These are phyloP conservation scores for Clitoria ternatea DNA, from an alignment of 306 rosid genomes.

Conservation along the genomic window DNA sequence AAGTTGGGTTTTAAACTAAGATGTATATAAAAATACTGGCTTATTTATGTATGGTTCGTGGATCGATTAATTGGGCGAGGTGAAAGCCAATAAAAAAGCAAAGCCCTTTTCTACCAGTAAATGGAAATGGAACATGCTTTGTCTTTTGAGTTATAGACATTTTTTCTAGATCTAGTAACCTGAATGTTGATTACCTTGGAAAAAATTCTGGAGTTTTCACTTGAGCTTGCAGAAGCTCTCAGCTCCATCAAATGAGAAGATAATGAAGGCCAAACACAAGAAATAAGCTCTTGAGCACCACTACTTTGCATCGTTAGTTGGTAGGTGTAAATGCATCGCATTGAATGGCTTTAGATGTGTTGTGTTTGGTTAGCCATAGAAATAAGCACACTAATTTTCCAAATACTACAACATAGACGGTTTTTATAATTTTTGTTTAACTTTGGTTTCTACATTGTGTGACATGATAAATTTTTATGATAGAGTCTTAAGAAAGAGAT, in stretches of 20 bases:
- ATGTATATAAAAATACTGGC: too few relatives aligned
- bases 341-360: too few relatives aligned
- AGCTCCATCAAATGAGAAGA: constrained; percentile 68
- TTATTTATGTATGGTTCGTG: too few relatives aligned
- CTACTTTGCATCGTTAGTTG: neutral
- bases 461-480: constrained; percentile 10
- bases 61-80: too few relatives aligned
- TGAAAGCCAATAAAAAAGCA: too few relatives aligned
- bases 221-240: constrained; percentile 83
- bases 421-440: neutral
- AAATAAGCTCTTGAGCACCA: neutral
- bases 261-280: constrained; percentile 51
- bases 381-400: neutral
- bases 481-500: constrained; percentile 88
- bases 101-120: too few relatives aligned
- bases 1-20: too few relatives aligned
- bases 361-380: too few relatives aligned
- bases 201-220: constrained; percentile 73
- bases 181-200: constrained; percentile 83
- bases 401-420: neutral
- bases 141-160: too few relatives aligned
- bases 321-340: neutral
- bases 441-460: constrained; percentile 10
- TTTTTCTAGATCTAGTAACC: constrained; percentile 63
- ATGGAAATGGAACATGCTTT: too few relatives aligned